Conservation (phyloP, 2,329 filamentous ascomycete species). For the Pseudogymnoascus sp. region DNA sequence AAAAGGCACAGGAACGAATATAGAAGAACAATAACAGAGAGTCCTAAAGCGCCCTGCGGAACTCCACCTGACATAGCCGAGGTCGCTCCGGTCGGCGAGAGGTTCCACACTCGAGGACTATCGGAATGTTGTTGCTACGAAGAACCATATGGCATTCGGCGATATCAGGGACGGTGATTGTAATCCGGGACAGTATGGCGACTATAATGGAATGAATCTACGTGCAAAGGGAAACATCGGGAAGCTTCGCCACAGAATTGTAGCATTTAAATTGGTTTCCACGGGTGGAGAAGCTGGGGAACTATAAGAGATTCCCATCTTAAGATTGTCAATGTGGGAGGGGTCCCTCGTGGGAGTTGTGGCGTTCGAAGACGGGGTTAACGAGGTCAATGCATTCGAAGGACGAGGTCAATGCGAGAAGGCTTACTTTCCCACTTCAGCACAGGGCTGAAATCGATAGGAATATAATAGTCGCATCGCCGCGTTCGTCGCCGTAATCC, state of each 20-base stretch:
- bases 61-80: constrained; percentile 7
- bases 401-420: background rate
- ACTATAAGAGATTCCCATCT: background rate
- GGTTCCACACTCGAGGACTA: background rate
- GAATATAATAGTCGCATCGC: background rate
- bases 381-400: background rate
- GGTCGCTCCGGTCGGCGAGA: background rate
- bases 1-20: constrained; percentile 9
- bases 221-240: background rate
- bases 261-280: background rate
- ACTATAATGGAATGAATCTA: background rate
- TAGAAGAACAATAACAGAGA: constrained; percentile 8
- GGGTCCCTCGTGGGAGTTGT: background rate
- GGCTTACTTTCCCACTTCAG: background rate
- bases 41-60: background rate
- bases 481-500: background rate
- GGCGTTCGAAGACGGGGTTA: background rate
- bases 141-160: background rate
- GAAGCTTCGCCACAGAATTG: background rate
- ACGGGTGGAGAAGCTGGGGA: background rate
- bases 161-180: background rate
- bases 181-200: background rate
- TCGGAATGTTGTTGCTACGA: background rate
- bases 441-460: background rate
- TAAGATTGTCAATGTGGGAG: background rate